Percentiles rank a stretch among this genome's conserved stretches.
Conservation (phyloP, 768 basidiomycete genomes). For the Cyathus striatus region DNA sequence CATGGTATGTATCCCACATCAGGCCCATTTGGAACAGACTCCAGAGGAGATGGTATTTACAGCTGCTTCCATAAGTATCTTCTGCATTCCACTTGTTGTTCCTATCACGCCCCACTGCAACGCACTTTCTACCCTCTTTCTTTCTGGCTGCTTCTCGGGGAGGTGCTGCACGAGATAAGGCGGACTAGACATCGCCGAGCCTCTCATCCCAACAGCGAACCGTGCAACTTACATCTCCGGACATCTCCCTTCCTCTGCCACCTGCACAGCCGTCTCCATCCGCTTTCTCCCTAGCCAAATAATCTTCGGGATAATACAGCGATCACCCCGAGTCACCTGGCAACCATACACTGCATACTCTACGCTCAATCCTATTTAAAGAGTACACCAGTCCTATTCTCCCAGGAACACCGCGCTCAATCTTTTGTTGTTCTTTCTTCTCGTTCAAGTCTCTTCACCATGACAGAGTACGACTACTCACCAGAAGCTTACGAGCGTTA, state of each 20-base stretch:
- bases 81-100: no score
- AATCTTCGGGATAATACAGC: not conserved
- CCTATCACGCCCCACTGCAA: no score
- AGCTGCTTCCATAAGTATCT: no score
- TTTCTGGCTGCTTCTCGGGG: no score
- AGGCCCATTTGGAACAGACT: no score
- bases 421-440: conserved; percentile 1
- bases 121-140: no score
- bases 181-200: no score
- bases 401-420: not conserved
- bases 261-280: not conserved
- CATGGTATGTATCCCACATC: no score
- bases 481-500: conserved; percentile 49
- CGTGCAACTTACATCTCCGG: no score
- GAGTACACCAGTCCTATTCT: not conserved
- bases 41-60: no score
- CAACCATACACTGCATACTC: not conserved
- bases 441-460: conserved; percentile 12
- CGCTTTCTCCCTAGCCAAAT: not conserved
- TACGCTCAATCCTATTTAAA: not conserved
- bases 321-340: not conserved
- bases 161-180: no score
- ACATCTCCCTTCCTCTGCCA: not conserved
- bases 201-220: no score
- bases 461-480: conserved; percentile 62